Evolutionary conservation across 306 rosid genomes (phyloP).

Genomic region (Hylodesmum podocarpum): DNA sequence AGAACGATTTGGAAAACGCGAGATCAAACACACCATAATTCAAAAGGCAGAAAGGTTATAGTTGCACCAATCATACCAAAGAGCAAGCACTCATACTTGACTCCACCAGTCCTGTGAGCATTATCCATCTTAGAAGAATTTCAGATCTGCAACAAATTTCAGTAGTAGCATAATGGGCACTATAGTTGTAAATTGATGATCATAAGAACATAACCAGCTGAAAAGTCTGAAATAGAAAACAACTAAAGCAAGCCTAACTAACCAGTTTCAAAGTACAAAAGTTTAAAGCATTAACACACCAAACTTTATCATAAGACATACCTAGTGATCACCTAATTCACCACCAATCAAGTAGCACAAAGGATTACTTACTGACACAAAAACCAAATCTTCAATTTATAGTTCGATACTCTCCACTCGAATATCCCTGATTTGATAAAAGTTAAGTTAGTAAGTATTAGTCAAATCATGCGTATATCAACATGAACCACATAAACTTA

Average conservation of each 20-base stretch:
- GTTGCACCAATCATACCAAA: conserved; percentile 61
- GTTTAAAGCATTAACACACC: background rate
- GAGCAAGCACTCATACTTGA: conserved; percentile 70
- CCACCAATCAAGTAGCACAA: background rate
- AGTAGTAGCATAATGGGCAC: background rate
- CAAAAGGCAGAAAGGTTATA: background rate
- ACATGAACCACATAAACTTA: conserved; percentile 22
- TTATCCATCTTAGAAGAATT: conserved; percentile 48
- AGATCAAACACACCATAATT: too few species aligned
- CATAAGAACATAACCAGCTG: background rate
- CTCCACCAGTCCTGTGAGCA: conserved; percentile 35
- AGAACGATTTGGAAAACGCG: too few species aligned
- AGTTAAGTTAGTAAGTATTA: background rate
- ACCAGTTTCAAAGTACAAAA: conserved; percentile 14
- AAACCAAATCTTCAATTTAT: conserved; percentile 12
- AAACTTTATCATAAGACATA: background rate
- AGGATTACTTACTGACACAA: background rate
- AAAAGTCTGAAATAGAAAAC: conserved; percentile 7
- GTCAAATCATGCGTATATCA: conserved; percentile 5
- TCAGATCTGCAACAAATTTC: conserved; percentile 37
- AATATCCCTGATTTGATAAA: background rate
- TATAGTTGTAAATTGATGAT: background rate
- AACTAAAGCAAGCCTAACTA: background rate
- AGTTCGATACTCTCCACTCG: background rate
- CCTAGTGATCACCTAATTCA: conserved; percentile 14